Percentiles rank a stretch among this genome's conserved stretches.
phyloP scores from a whole-genome alignment of 805 yeast species.

The Clavispora phyllophila region DNA sequence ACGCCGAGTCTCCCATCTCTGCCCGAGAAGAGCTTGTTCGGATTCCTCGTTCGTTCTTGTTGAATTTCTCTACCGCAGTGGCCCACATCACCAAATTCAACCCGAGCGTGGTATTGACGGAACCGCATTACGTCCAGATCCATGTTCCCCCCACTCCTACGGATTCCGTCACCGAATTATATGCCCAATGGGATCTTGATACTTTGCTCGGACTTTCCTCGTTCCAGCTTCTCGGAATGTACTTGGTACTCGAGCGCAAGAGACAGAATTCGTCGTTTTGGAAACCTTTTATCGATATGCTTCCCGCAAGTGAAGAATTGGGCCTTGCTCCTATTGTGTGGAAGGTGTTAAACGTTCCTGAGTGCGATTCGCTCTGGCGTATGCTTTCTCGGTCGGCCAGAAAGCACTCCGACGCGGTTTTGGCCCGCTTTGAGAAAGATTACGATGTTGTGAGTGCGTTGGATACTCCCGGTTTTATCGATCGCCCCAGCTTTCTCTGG shows the following conservation, averaged over 20 bases:
- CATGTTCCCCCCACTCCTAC: slow-evolving; percentile 20
- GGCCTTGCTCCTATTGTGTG: slow-evolving; percentile 58
- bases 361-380: slow-evolving; percentile 22
- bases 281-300: slow-evolving; percentile 60
- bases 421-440: slow-evolving; percentile 42
- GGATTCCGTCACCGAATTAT: slow-evolving; percentile 27
- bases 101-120: slow-evolving; percentile 22
- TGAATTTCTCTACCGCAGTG: slow-evolving; percentile 52
- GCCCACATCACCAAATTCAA: slow-evolving; percentile 41
- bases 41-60: slow-evolving; percentile 52
- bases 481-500: slow-evolving; percentile 43
- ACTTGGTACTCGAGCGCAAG: slow-evolving; percentile 39
- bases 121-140: slow-evolving; percentile 16
- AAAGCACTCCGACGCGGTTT: slow-evolving; percentile 38
- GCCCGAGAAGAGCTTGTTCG: slow-evolving; percentile 44
- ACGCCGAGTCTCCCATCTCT: slow-evolving; percentile 35
- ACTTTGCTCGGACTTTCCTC: slow-evolving; percentile 45
- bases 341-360: slow-evolving; percentile 34
- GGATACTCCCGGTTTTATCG: slow-evolving; percentile 7
- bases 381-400: slow-evolving; percentile 43
- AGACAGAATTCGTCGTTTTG: slow-evolving; percentile 48
- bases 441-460: slow-evolving; percentile 27
- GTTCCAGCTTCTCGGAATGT: slow-evolving; percentile 55
- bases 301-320: slow-evolving; percentile 58
- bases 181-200: slow-evolving; percentile 23